Evolutionary conservation across 2,329 filamentous ascomycete genomes (phyloP), one percentile per base, ranked within the genome.

Genomic region (Paracoccidioides brasiliensis): DNA sequence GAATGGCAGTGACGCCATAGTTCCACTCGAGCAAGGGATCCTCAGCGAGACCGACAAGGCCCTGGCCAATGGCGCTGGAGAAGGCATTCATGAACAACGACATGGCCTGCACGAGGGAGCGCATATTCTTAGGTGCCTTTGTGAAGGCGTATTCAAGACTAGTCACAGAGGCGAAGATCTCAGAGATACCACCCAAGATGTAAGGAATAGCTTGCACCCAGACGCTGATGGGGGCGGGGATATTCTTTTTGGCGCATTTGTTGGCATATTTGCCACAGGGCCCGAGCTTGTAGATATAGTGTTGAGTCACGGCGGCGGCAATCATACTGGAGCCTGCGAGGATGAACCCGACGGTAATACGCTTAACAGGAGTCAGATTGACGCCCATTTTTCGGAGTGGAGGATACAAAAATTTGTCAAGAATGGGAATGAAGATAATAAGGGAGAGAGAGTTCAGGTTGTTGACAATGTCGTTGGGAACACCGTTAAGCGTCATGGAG

Each of bases 101-200:
- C 63, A 89, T 75, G 22, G 80, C 80, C 69, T 74, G 77, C 10
- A 90, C 84, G n/a, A 90, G 76, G 1, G 83, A 86, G 61, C 85
- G 83, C 86, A 90, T 90, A 74, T 88, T 89, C 64, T 79, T 81
- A 32, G 86, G 86, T 0, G 85, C 85, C 70, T 88, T 88, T 67
- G 83, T 84, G 73, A 83, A 90, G 38, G 86, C 86, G 60, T 88
- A 88, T 67, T 89, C 86, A 60, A 86, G 80, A 1, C 82, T 82
- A 3, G 80, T 82, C 56, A 82, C 76, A 9, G 74, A 78, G 2
- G 78, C 75, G 59, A 81, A 76, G 63, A 80, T 81, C 64, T 81
- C 79, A 2, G 77, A 79, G 58, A 81, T 74, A 58, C 75, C 79
- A 56, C 79, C 74, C 2, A 82, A 69, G 7, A 79, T 69, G 63